A percentile compares a stretch with the other conserved stretches of the same genome.
Evolutionary conservation across 2,329 filamentous ascomycete genomes (phyloP).

Genomic region (Cytospora paraplurivora): DNA sequence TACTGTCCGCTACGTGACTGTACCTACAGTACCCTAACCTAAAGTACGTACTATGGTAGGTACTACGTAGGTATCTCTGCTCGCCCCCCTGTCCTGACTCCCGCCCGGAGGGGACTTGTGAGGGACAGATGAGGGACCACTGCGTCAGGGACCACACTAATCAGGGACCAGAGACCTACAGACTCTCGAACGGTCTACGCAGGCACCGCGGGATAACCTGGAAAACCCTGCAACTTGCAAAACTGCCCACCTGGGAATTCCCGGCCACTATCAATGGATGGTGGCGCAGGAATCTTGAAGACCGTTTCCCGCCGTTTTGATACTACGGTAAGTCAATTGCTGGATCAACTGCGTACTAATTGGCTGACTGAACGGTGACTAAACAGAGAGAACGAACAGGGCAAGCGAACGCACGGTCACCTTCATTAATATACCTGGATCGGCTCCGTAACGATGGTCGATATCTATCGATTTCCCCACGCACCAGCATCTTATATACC

Average conservation of each 20-base stretch:
- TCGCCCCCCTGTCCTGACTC: background rate
- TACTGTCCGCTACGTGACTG: too few species aligned
- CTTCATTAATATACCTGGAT: too few species aligned
- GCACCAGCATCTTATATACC: too few species aligned
- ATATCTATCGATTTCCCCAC: too few species aligned
- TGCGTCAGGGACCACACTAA: background rate
- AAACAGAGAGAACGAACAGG: too few species aligned
- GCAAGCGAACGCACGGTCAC: too few species aligned
- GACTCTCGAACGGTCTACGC: background rate
- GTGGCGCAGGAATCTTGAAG: background rate
- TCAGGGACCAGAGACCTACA: background rate
- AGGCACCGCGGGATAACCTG: background rate
- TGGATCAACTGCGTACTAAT: too few species aligned
- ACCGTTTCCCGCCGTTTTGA: background rate
- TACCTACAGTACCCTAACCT: too few species aligned
- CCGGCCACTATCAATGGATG: background rate
- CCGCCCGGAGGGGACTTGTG: background rate
- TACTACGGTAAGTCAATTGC: background rate
- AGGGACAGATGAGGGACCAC: background rate
- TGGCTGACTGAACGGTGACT: too few species aligned
- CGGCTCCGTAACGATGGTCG: too few species aligned
- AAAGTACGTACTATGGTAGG: too few species aligned
- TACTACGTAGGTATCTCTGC: background rate
- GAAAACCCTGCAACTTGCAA: background rate
- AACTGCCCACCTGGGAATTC: background rate